A percentile compares a stretch with the other conserved stretches of the same genome.
Evolutionary conservation across 2,329 filamentous ascomycete genomes (phyloP).

Genomic region (Fusarium metavorans): DNA sequence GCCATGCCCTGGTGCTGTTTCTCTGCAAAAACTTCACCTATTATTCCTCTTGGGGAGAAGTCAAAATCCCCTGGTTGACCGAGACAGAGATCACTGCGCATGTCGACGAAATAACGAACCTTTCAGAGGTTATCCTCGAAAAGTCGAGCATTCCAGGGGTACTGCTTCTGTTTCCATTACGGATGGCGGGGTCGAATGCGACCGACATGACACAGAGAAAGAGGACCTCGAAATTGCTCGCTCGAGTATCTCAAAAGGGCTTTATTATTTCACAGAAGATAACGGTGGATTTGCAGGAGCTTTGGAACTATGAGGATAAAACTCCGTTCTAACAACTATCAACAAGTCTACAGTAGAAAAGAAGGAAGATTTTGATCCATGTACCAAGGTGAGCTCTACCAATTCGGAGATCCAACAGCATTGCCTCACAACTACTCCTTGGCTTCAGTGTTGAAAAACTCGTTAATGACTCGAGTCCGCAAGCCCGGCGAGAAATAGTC

Average conservation of each 20-base stretch:
- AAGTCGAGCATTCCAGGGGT: slow-evolving; percentile 31
- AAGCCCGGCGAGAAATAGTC: slow-evolving; percentile 48
- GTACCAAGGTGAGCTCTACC: background rate
- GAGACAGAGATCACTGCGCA: background rate
- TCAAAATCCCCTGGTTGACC: slow-evolving; percentile 15
- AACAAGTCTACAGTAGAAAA: background rate
- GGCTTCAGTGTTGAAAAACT: slow-evolving; percentile 47
- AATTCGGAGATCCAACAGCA: background rate
- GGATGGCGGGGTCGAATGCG: slow-evolving; percentile 36
- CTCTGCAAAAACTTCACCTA: slow-evolving; percentile 41
- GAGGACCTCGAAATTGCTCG: slow-evolving; percentile 3
- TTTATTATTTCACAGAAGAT: slow-evolving; percentile 42
- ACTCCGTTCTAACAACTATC: background rate
- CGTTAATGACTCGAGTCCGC: slow-evolving; percentile 46
- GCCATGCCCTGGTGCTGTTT: slow-evolving; percentile 35
- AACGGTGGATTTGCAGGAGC: slow-evolving; percentile 31
- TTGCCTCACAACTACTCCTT: background rate
- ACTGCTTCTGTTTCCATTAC: slow-evolving; percentile 38
- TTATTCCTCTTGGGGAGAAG: slow-evolving; percentile 33
- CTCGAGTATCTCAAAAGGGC: slow-evolving; percentile 30
- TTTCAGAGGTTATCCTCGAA: slow-evolving; percentile 2
- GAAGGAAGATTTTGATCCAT: background rate
- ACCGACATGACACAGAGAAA: background rate
- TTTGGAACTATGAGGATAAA: slow-evolving; percentile 31
- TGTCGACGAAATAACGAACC: background rate